A percentile compares a stretch with the other conserved stretches of the same genome.
phyloP scores from a whole-genome alignment of 2,329 filamentous ascomycete genomes.

The Alternaria sp. region DNA sequence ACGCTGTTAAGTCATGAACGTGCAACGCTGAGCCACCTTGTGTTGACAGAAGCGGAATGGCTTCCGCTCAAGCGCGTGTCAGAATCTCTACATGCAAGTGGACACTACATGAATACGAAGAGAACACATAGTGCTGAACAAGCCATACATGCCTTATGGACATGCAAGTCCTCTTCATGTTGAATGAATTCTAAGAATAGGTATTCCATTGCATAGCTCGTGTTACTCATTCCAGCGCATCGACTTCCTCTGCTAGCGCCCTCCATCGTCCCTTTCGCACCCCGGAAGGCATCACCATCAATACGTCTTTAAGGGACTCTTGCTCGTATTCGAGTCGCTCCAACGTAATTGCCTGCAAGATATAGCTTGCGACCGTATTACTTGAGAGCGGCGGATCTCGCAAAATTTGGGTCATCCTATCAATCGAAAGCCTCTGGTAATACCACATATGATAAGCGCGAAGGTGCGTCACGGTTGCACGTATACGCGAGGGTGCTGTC shows the following conservation, averaged over 20 bases:
- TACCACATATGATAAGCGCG: constrained; percentile 49
- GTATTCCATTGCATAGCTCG: not conserved
- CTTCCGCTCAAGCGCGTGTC: constrained; percentile 8
- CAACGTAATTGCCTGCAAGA: constrained; percentile 40
- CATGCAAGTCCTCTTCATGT: not conserved
- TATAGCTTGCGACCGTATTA: constrained; percentile 42
- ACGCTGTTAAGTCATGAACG: constrained; percentile 1
- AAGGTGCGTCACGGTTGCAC: constrained; percentile 42
- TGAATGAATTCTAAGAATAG: not conserved
- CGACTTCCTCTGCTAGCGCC: constrained; percentile 34
- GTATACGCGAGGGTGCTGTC: constrained; percentile 32
- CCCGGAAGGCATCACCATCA: constrained; percentile 31
- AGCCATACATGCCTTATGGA: not conserved
- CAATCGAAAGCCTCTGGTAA: constrained; percentile 35
- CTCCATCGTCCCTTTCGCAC: constrained; percentile 39
- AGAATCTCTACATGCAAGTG: not conserved
- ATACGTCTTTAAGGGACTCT: constrained; percentile 30
- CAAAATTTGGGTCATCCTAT: constrained; percentile 33
- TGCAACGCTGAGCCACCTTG: constrained; percentile 8
- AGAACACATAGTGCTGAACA: not conserved
- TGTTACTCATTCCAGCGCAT: constrained; percentile 11
- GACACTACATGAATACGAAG: constrained; percentile 1
- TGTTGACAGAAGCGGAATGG: constrained; percentile 14
- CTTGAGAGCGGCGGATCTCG: constrained; percentile 42
- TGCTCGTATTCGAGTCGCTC: constrained; percentile 41